A percentile compares a stretch with the other conserved stretches of the same genome.
phyloP scores from a whole-genome alignment of 2,329 filamentous ascomycete species.

The Microsporum audouinii region DNA sequence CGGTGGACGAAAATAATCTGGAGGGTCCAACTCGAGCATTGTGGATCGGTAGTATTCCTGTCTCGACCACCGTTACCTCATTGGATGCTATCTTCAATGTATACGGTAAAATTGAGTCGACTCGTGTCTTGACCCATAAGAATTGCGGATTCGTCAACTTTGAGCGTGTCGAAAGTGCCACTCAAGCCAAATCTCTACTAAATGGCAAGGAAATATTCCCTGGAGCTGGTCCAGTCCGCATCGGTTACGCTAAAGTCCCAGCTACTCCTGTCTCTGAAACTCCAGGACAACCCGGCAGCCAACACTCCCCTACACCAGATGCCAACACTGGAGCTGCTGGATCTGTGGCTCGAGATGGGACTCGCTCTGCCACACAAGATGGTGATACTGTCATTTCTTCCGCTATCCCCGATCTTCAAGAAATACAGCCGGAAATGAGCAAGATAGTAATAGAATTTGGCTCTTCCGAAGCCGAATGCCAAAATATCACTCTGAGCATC shows the following conservation, averaged over 20 bases:
- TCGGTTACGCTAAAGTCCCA: conserved; percentile 94
- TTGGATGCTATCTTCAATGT: conserved; percentile 87
- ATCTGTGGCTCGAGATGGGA: conserved; percentile 13
- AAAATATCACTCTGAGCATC: conserved; percentile 60
- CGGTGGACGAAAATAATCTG: conserved; percentile 64
- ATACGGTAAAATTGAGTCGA: conserved; percentile 85
- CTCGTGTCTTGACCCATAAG: conserved; percentile 90
- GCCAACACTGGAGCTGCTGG: conserved; percentile 45
- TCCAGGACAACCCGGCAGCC: conserved; percentile 75
- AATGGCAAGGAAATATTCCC: conserved; percentile 99
- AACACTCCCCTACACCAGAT: conserved; percentile 83
- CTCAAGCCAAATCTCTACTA: conserved; percentile 73
- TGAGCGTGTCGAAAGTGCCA: conserved; percentile 77
- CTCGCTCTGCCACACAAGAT: conserved; percentile 21
- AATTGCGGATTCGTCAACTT: conserved; percentile 99
- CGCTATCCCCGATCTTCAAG: conserved; percentile 59
- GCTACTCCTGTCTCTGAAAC: conserved; percentile 69
- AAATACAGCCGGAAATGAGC: conserved; percentile 72
- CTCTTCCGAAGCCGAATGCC: conserved; percentile 64
- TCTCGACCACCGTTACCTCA: conserved; percentile 91
- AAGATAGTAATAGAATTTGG: conserved; percentile 83
- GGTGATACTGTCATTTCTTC: conserved; percentile 28
- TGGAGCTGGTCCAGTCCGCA: conserved; percentile 83
- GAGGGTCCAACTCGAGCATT: conserved; percentile 86
- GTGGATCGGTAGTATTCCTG: conserved; percentile 95